Evolutionary conservation across 1,284 basidiomycete genomes (phyloP), one percentile per base, ranked within the genome.

Genomic region (Sporisorium reilianum): DNA sequence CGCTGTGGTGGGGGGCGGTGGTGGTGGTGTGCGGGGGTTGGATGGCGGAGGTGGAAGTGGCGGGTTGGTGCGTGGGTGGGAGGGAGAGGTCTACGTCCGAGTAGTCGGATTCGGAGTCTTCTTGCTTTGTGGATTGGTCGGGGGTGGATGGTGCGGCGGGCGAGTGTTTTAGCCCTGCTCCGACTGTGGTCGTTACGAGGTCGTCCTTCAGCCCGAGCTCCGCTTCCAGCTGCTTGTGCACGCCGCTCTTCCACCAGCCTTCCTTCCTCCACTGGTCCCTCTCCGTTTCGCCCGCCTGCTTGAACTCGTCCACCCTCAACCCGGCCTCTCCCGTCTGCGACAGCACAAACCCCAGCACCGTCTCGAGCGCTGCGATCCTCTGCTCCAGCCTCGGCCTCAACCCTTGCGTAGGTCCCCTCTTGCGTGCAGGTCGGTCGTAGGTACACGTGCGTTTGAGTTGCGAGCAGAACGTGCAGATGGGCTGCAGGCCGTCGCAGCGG

Each of bases 371-470:
- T 0, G 57, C 26, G 8, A 76, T 64, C 8, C 59, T 26, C n/a
- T 55, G 41, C 48, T 76, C 74, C 10, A 76, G 42, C 20, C 53
- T 40, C 4, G 65, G 69, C 2, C 74, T 38, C 16, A 76, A n/a
- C 0, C 74, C 74, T 32, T 72, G 69, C 1, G 63, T 66, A 4
- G 74, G 74, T 0, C 74, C 74, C 0, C 74, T 34, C 26, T 76
- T 76, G 20, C 74, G 59, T 36, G 69, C 69, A 10, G 74, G 74
- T 26, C 74, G 62, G 12, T 56, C 44, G 40, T 76, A 76, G 11
- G 74, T 72, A 42, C 74, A 76, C 0, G 25, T 42, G 3, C 65
- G 57, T 4, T 20, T 20, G 34, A 65, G 59, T 8, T 42, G 38
- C 5, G 46, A 14, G 41, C 74, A 76, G 18, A 65, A 69, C 2